Conservation (phyloP, 768 basidiomycete species). For the Boletus sensibilis region DNA sequence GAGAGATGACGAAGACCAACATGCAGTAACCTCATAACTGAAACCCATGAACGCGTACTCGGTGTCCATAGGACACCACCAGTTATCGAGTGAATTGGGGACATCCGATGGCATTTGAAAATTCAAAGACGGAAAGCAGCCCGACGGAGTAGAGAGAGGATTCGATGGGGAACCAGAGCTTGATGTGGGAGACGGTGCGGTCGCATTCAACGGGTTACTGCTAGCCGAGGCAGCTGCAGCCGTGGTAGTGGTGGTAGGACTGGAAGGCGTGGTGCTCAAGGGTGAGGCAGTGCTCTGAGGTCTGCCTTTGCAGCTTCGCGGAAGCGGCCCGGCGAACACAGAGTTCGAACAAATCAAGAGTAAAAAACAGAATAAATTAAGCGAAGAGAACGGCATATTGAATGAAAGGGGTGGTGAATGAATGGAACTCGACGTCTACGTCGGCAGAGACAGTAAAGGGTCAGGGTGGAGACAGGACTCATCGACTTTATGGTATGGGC, state of each 20-base stretch:
- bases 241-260: neutral
- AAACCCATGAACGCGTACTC: conserved; percentile 80
- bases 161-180: neutral
- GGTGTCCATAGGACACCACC: conserved; percentile 63
- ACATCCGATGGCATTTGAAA: conserved; percentile 55
- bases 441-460: neutral
- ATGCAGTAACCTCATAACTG: conserved; percentile 69
- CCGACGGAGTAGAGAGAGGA: neutral
- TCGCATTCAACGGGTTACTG: neutral
- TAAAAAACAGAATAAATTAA: conserved; percentile 2
- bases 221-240: neutral
- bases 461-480: neutral
- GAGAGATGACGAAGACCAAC: conserved; percentile 36
- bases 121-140: conserved; percentile 41
- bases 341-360: conserved; percentile 6
- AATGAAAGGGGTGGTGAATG: neutral
- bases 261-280: neutral
- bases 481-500: conserved; percentile 5
- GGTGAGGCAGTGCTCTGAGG: neutral
- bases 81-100: conserved; percentile 45
- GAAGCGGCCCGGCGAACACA: conserved; percentile 15
- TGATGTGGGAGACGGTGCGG: neutral
- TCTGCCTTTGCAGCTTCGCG: conserved; percentile 7
- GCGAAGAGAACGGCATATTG: conserved; percentile 13
- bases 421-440: conserved; percentile 2